A percentile compares a stretch with the other conserved stretches of the same genome.
Conservation (phyloP, 768 basidiomycete genomes). For the Lactarius tabidus region DNA sequence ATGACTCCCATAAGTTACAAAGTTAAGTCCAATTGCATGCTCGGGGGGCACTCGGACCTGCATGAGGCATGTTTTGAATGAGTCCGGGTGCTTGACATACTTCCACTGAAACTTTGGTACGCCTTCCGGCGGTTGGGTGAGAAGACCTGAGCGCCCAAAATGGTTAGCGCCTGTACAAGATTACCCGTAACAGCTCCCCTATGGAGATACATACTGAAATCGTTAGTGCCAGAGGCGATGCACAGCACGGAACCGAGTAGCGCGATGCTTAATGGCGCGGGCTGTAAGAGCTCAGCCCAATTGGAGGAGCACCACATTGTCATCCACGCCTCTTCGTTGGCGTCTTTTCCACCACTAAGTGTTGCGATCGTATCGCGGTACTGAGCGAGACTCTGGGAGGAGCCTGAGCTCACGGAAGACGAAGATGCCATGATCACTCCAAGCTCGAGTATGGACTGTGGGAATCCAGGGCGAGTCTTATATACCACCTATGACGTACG, state of each 20-base stretch:
- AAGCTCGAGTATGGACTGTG: not conserved
- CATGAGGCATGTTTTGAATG: constrained; percentile 21
- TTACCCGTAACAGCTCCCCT: not conserved
- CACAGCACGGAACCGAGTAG: constrained; percentile 17
- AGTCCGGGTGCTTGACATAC: constrained; percentile 16
- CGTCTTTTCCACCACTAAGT: not conserved
- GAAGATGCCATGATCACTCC: not conserved
- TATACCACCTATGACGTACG: not conserved
- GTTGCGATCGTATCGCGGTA: not conserved
- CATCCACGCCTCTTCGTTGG: constrained; percentile 3
- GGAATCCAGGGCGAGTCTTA: not conserved
- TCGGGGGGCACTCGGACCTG: not conserved
- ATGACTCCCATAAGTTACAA: not conserved
- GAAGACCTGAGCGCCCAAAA: not conserved
- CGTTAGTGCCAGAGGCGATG: constrained; percentile 14
- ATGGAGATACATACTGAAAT: constrained; percentile 7
- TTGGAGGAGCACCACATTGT: constrained; percentile 23
- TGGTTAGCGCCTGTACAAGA: not conserved
- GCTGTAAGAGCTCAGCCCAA: constrained; percentile 23
- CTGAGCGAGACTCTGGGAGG: not conserved
- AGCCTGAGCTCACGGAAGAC: too few species aligned
- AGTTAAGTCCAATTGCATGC: not conserved
- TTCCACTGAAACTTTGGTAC: constrained; percentile 10
- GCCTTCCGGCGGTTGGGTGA: not conserved
- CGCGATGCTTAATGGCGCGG: constrained; percentile 16